Evolutionary conservation across 2,329 filamentous ascomycete species (phyloP), one percentile per base, ranked within the genome.

Genomic region (Blastomyces silverae): DNA sequence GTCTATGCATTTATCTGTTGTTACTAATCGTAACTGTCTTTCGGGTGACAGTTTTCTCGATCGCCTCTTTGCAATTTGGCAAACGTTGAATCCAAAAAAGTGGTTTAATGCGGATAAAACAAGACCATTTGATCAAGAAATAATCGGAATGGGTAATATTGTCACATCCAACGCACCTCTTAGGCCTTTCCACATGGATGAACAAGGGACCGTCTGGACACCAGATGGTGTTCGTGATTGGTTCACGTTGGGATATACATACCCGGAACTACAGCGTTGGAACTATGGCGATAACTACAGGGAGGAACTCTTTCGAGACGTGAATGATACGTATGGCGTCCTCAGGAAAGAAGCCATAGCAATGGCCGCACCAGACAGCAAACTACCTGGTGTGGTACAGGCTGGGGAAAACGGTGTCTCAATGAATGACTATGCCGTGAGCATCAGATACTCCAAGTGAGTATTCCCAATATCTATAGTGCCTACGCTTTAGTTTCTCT

Each of bases 11-110:
- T 15, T 34, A 3, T 25, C 10, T 10, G 5, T 17, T 56, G 22
- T 28, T 56, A 10, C 34, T 37, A 15, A 37, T 37, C 42, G n/a
- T 20, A 39, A 4, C 4, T 34, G 22, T 57, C 17, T 57, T 57
- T 11, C 10, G 55, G 20, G 39, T 61, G 22, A 44, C 46, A 61
- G 58, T 34, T 28, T 31, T 39, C n/a, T 61, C 39, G 58, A 61
- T 50, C 39, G 58, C n/a, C 34, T 61, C 3, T 61, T 25, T 15
- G 58, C 58, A 34, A 61, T 61, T 20, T 61, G 58, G 58, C 58
- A 61, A 61, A 28, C 34, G 5, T 13, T 61, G 58, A 48, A 61
- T 15, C 58, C 58, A 34, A 42, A 50, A 10, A 61, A 61, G 31
- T 61, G 58, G 58, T 46, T 61, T 46, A 28, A 17, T 7, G 28